A percentile compares a stretch with the other conserved stretches of the same genome.
Evolutionary conservation across 1,284 basidiomycete genomes (phyloP).

Genomic region (Ustilago lituana): DNA sequence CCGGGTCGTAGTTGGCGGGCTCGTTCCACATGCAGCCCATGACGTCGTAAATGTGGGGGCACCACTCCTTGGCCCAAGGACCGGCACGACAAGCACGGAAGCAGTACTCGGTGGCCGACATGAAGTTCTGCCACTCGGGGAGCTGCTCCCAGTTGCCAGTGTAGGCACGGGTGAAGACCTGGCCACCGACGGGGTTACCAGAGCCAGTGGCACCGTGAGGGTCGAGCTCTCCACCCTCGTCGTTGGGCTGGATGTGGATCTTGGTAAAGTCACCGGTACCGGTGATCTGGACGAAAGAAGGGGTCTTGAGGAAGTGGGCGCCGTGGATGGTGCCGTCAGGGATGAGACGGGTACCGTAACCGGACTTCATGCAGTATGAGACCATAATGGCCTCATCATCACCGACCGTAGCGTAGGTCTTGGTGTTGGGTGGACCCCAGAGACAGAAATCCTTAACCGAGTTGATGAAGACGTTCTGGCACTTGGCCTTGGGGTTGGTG

Average conservation of each 20-base stretch:
- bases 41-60: constrained; percentile 65
- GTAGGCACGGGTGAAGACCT: constrained; percentile 57
- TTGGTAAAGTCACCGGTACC: constrained; percentile 70
- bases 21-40: constrained; percentile 62
- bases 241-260: constrained; percentile 61
- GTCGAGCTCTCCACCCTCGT: constrained; percentile 68
- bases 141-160: constrained; percentile 61
- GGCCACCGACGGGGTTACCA: constrained; percentile 60
- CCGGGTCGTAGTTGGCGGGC: constrained; percentile 59
- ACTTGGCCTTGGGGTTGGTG: constrained; percentile 54
- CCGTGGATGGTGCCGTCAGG: constrained; percentile 79
- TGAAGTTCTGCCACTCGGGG: constrained; percentile 65
- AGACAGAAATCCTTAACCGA: constrained; percentile 64
- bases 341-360: constrained; percentile 74
- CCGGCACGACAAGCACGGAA: constrained; percentile 64
- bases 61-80: constrained; percentile 53
- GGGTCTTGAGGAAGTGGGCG: constrained; percentile 77
- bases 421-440: constrained; percentile 52
- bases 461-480: constrained; percentile 66
- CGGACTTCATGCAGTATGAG: constrained; percentile 75
- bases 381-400: constrained; percentile 73
- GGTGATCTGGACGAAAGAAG: constrained; percentile 77
- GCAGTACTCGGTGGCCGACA: constrained; percentile 62
- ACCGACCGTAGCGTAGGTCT: constrained; percentile 44
- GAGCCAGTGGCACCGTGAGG: constrained; percentile 62